A percentile compares a stretch with the other conserved stretches of the same genome.
phyloP scores from a whole-genome alignment of 192 early-diverging fungal genomes.

The Paraglomus brasilianum region DNA sequence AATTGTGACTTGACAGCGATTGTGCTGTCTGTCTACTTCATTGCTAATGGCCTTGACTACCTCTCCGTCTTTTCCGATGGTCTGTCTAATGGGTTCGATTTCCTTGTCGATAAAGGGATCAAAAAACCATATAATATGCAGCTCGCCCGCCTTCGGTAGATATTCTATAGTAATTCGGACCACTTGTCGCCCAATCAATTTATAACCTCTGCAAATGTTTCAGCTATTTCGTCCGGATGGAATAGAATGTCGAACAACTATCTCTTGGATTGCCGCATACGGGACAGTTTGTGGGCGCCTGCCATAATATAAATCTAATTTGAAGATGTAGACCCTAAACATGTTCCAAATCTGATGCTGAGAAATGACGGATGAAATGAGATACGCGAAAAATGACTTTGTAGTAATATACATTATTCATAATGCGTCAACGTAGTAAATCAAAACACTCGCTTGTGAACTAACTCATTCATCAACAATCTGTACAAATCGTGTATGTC shows the following conservation, averaged over 20 bases:
- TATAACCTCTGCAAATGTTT: conserved; percentile 74
- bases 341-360: conserved; percentile 93
- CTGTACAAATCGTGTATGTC: neutral
- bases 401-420: conserved; percentile 6
- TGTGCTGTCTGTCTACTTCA: conserved; percentile 94
- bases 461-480: conserved; percentile 27
- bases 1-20: conserved; percentile 96
- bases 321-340: conserved; percentile 91
- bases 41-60: conserved; percentile 96
- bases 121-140: too few relatives aligned
- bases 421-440: neutral
- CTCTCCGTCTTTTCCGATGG: conserved; percentile 88
- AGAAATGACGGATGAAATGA: conserved; percentile 32
- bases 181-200: conserved; percentile 90
- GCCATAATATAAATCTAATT: conserved; percentile 74
- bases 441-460: neutral
- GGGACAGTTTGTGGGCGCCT: conserved; percentile 82
- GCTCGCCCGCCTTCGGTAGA: too few relatives aligned
- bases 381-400: conserved; percentile 21
- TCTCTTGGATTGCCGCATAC: conserved; percentile 84
- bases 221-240: conserved; percentile 99
- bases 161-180: neutral
- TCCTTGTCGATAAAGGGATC: conserved; percentile 95
- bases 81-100: conserved; percentile 84
- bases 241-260: conserved; percentile 95